A percentile compares a stretch with the other conserved stretches of the same genome.
Conservation (phyloP, 352 stramenopile genomes). For the Phytophthora podocarpi region DNA sequence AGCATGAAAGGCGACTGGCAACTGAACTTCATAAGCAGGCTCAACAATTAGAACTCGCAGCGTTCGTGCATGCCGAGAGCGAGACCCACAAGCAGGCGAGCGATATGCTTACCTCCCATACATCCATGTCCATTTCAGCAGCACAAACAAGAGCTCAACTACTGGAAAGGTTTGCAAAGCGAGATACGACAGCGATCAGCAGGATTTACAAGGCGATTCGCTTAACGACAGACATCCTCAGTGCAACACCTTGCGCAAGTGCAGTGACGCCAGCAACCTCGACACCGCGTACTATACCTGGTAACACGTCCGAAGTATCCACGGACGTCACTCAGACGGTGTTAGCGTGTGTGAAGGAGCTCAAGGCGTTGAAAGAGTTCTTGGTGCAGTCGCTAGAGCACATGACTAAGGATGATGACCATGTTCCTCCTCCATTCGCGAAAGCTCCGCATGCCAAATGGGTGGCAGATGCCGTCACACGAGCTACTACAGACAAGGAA, state of each 20-base stretch:
- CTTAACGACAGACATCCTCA: conserved; percentile 70
- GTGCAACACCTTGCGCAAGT: conserved; percentile 42
- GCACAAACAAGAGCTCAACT: conserved; percentile 36
- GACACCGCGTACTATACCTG: background rate
- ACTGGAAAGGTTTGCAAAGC: conserved; percentile 59
- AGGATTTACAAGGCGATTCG: conserved; percentile 77
- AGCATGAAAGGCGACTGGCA: conserved; percentile 21
- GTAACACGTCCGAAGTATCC: conserved; percentile 40
- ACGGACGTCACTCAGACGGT: conserved; percentile 67
- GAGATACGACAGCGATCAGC: conserved; percentile 60
- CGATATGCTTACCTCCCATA: background rate
- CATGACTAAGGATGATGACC: conserved; percentile 33
- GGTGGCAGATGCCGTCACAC: conserved; percentile 18
- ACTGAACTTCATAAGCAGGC: conserved; percentile 48
- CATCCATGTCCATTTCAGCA: conserved; percentile 4
- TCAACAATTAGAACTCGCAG: conserved; percentile 51
- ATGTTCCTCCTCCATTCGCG: conserved; percentile 3
- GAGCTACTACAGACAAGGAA: conserved; percentile 42
- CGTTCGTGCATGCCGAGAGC: conserved; percentile 27
- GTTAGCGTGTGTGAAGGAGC: conserved; percentile 68
- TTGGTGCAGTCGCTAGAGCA: conserved; percentile 65
- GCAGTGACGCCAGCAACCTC: no score
- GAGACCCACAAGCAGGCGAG: conserved; percentile 11
- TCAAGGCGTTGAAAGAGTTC: conserved; percentile 75
- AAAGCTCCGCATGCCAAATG: conserved; percentile 30